Evolutionary conservation across 305 asterid species (phyloP), one percentile per base, ranked within the genome.

Genomic region (Solanum hybrid): DNA sequence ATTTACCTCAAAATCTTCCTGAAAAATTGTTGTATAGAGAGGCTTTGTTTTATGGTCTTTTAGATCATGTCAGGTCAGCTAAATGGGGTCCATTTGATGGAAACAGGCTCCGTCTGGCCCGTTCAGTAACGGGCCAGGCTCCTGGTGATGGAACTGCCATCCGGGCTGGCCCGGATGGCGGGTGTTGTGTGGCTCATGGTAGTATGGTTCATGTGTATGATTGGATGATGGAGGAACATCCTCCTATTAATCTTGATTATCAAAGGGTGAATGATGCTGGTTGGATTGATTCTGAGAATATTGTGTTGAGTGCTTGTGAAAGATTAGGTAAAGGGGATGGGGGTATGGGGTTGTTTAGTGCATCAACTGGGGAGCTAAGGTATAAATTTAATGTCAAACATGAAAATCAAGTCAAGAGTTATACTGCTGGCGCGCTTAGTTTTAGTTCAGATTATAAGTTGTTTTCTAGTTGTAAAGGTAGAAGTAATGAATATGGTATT

Each of bases 131-230:
- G 0, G 99, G 99, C 14, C 93, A 90, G 88, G 99, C 99, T 3
- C 99, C 99, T 0, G 99, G 99, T 0, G 98, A 97, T 11, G 98
- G 98, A 1, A 97, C 99, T 0, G 99, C 98, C 86, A 97, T 97
- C 37, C 93, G 98, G 85, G 99, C 98, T 0, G 96, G 98, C 1
- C 98, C 98, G 2, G 98, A 94, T 85, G 99, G 99, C 3, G 98
- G 99, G 5, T 96, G 98, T 86, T 97, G 99, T 79, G 99, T 97
- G 64, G 99, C 98, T 20, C 98, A 97, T 78, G 99, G 99, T 4
- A 94, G 96, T 87, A 92, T 97, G 96, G 99, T 97, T 66, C 99
- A 97, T 86, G 98, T 97, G n/a, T 97, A 96, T 88, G 98, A 96
- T 88, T 97, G 99, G 99, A 96, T 93, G 96, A 88, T 97, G 91